Base-by-base conservation (phyloP, 108 stramenopile genomes). In the Parmales sp. region DNA sequence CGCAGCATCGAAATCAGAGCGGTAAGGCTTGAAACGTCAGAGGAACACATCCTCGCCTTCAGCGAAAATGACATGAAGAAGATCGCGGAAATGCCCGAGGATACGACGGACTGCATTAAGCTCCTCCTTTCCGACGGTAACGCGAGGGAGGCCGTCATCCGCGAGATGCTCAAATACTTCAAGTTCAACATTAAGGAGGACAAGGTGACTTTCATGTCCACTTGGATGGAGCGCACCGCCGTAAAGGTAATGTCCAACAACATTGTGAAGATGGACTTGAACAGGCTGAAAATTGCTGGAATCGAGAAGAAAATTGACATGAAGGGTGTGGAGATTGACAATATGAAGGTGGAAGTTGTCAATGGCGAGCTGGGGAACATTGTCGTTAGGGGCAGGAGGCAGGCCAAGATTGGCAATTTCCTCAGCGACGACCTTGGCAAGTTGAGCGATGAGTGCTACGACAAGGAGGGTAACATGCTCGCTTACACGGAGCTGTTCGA, bases 91-190 rank as follows among this genome's bases (percentile, higher is more conserved):
- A 8, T 39, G n/a, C 43, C 22, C 2, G 65, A 66, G 2, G 44
- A 29, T 25, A 25, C 1, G 23, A 45, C 11, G 8, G 19, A 11
- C 5, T 41, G 11, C 26, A 43, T 45, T 1, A 45, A 38, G 65
- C 26, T 13, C 2, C 8, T 41, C 23, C 39, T 41, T 8, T 20
- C 39, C 4, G 39, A 39, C 39, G 41, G 3, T 37, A 39, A 65
- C 38, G 23, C 23, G 38, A 39, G 39, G 64, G 64, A 41, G 64
- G 64, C 38, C n/a, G 38, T 41, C 16, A 38, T 39, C 29, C 20
- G 65, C 23, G 65, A 39, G 23, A 39, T 66, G 43, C 43, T 66
- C 41, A 43, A 66, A 34, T 60, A 60, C 54, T 18, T 60, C 54
- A 60, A 60, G 28, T 60, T 34, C 54, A 13, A 28, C 28, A 34